Conservation (phyloP, 257 asterid species). For the Rauvolfia tetraphylla region DNA sequence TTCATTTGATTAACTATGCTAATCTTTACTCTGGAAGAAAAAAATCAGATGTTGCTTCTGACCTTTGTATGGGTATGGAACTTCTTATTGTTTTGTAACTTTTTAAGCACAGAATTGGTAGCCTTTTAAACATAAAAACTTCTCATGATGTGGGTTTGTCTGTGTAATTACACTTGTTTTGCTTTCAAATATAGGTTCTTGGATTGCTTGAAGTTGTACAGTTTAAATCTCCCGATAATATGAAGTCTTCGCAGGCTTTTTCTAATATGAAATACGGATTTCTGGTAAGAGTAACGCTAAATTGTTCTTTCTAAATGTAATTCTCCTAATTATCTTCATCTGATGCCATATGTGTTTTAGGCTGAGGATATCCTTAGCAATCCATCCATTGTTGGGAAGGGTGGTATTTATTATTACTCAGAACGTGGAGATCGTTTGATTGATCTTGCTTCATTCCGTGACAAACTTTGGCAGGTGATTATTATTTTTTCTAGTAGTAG, state of each 20-base stretch:
- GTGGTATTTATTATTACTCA: constrained; percentile 70
- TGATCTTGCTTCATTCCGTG: constrained; percentile 73
- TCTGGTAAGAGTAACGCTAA: constrained; percentile 52
- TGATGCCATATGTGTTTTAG: constrained; percentile 36
- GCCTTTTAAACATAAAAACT: not conserved
- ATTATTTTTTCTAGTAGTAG: no score
- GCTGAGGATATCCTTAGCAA: constrained; percentile 79
- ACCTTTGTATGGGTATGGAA: not conserved
- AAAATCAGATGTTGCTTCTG: not conserved
- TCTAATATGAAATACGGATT: constrained; percentile 59
- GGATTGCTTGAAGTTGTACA: constrained; percentile 84
- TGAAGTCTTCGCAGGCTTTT: constrained; percentile 68
- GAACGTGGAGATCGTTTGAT: constrained; percentile 97
- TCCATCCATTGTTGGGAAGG: constrained; percentile 53
- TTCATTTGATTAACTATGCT: not conserved
- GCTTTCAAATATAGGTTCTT: constrained; percentile 46
- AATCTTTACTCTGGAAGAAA: not conserved
- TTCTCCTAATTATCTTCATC: constrained; percentile 10
- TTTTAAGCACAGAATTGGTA: not conserved
- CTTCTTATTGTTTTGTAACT: not conserved
- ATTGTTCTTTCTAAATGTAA: constrained; percentile 7
- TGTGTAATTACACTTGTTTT: not conserved
- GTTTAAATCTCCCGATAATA: constrained; percentile 72
- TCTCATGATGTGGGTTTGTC: not conserved
- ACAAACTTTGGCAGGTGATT: constrained; percentile 88